Evolutionary conservation across 2,329 filamentous ascomycete genomes (phyloP), one percentile per base, ranked within the genome.

Genomic region (Neophaeococcomyces mojaviensis): DNA sequence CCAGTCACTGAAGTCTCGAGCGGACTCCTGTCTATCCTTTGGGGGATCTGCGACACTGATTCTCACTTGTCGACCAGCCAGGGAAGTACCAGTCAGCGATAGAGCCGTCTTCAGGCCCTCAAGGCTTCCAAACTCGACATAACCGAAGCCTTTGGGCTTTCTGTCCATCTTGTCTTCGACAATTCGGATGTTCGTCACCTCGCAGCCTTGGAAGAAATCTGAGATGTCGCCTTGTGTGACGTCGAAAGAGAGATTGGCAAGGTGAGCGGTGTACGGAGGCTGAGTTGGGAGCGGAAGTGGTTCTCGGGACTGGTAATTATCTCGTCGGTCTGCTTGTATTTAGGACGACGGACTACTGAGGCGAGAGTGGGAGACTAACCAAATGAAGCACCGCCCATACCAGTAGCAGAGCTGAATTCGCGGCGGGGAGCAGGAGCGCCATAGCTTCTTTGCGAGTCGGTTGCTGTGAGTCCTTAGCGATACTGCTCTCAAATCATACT

Each of bases 1-100:
- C 90, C 92, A 97, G 69, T 92, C 87, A 57, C 79, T 80, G 58
- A 96, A 77, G 58, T 94, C 88, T 59, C 89, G 84, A 22, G 47
- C 47, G 51, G 76, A 77, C 51, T 94, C 88, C 51, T 78, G 78
- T 60, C 88, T 81, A 46, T 92, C 88, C 73, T 94, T 94, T 64
- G 89, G 90, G 66, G 92, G 92, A 72, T 98, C 94, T 42, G 92
- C 94, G 63, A 98, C 83, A 73, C 89, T 96, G 64, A 97, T 84
- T 64, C 88, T 82, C 65, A 98, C 88, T 62, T 82, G 85, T 57
- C 92, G 84, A 58, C 88, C 88, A 65, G 94, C 84, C 66, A 97
- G 89, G 49, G 79, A 81, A 50, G 80, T 75, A 59, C 88, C 86
- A 60, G 89, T 89, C 53, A 92, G 77, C 49, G 81, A 79, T 54